A percentile compares a stretch with the other conserved stretches of the same genome.
Evolutionary conservation across 805 yeast species (phyloP).

Genomic region (Suhomyces prunicola): DNA sequence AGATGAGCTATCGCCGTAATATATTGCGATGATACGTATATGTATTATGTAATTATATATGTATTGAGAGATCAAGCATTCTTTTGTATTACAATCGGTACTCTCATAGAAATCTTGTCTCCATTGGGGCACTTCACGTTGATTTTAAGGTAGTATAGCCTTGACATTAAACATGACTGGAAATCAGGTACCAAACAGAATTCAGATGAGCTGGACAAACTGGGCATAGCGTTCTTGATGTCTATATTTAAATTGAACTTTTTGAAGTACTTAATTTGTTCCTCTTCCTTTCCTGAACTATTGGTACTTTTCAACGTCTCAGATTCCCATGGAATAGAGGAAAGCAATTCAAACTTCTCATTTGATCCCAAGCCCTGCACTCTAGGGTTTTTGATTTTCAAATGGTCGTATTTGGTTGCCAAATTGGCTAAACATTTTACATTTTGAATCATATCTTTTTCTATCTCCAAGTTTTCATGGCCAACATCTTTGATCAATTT

Average conservation of each 20-base stretch:
- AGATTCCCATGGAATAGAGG: conserved; percentile 20
- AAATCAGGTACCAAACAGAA: conserved; percentile 38
- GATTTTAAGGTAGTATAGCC: conserved; percentile 32
- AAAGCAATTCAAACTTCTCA: conserved; percentile 3
- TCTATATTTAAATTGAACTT: conserved; percentile 25
- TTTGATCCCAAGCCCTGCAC: conserved; percentile 11
- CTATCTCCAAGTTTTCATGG: conserved; percentile 21
- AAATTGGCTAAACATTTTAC: conserved; percentile 32
- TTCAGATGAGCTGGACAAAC: conserved; percentile 16
- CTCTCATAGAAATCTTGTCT: conserved; percentile 21
- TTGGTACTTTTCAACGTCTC: conserved; percentile 7
- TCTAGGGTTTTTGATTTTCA: conserved; percentile 19
- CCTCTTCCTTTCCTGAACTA: conserved; percentile 11
- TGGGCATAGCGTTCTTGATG: conserved; percentile 19
- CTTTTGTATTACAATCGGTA: conserved; percentile 27
- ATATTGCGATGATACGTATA: not conserved
- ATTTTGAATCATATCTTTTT: conserved; percentile 25
- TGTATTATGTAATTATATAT: not conserved
- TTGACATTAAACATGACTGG: conserved; percentile 33
- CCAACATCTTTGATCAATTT: conserved; percentile 23
- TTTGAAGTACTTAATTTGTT: conserved; percentile 16
- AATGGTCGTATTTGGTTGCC: conserved; percentile 23
- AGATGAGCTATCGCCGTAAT: not conserved
- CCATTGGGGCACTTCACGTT: conserved; percentile 22
- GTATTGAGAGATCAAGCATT: not conserved